These are phyloP conservation scores for Trypanosoma brucei DNA, from an alignment of 208 protist genomes.

Conservation along the genomic window DNA sequence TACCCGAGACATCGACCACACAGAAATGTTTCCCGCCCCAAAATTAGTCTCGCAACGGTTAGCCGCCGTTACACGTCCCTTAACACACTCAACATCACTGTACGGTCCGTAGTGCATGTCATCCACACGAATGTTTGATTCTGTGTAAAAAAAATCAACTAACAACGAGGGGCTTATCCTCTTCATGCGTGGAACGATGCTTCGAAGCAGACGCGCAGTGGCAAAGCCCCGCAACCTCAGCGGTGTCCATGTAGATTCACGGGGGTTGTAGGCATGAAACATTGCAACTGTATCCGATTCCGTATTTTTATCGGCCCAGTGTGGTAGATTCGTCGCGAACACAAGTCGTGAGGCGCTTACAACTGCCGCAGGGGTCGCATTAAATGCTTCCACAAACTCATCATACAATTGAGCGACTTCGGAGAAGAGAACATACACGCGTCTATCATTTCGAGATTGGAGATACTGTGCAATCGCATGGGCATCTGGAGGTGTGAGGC, in stretches of 20 bases:
- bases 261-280: constrained; percentile 8
- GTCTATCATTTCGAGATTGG: not conserved
- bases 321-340: constrained; percentile 42
- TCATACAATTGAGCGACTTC: constrained; percentile 33
- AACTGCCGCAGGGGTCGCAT: not conserved
- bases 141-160: constrained; percentile 19
- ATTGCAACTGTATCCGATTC: constrained; percentile 4
- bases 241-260: constrained; percentile 1
- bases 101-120: constrained; percentile 32
- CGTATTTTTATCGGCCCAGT: constrained; percentile 33
- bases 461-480: constrained; percentile 19
- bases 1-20: constrained; percentile 26
- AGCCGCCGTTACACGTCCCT: no score
- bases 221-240: constrained; percentile 14
- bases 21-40: constrained; percentile 37
- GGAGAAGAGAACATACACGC: constrained; percentile 27
- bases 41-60: constrained; percentile 26
- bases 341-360: constrained; percentile 20
- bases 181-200: constrained; percentile 16
- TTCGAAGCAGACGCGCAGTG: constrained; percentile 2
- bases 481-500: constrained; percentile 16
- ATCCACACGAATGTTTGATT: constrained; percentile 13
- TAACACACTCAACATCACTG: constrained; percentile 4
- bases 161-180: constrained; percentile 19
- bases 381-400: constrained; percentile 25